These are phyloP conservation scores for Sphagnum contortum DNA, from an alignment of 225 moss, liverwort and hornwort species.

Conservation along the genomic window DNA sequence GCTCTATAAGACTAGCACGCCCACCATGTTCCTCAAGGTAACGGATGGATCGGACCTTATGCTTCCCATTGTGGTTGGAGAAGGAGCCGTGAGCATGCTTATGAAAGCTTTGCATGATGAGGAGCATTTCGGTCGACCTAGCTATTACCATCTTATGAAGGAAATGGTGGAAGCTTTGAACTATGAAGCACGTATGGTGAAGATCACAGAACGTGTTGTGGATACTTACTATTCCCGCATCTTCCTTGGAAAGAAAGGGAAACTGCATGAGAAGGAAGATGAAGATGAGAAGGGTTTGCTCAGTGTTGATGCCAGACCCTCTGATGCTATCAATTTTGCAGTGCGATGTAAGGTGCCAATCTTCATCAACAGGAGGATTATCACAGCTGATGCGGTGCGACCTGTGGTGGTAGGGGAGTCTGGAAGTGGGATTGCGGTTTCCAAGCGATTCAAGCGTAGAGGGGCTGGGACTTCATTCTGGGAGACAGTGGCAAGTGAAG, in stretches of 20 bases:
- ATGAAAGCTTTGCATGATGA: conserved; percentile 86
- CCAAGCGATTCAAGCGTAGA: conserved; percentile 32
- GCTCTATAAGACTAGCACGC: conserved; percentile 81
- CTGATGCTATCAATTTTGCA: conserved; percentile 90
- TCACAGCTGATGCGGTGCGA: conserved; percentile 75
- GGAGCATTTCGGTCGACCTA: conserved; percentile 65
- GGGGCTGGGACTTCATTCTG: conserved; percentile 54
- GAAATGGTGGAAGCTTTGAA: conserved; percentile 78
- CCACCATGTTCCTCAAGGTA: conserved; percentile 88
- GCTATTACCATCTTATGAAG: conserved; percentile 78
- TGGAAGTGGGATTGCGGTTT: conserved; percentile 17
- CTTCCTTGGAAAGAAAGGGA: conserved; percentile 70
- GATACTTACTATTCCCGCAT: conserved; percentile 95
- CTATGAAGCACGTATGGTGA: conserved; percentile 90
- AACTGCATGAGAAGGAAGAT: conserved; percentile 22
- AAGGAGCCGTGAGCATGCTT: conserved; percentile 86
- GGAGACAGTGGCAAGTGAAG: conserved; percentile 39
- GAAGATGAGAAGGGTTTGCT: conserved; percentile 8
- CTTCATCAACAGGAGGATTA: conserved; percentile 76
- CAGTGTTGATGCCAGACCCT: conserved; percentile 91
- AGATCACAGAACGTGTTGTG: conserved; percentile 82
- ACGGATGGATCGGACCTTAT: conserved; percentile 70
- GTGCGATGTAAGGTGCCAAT: conserved; percentile 97
- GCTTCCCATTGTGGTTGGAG: conserved; percentile 94
- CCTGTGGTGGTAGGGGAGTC: conserved; percentile 41